Percentiles rank a stretch among this genome's conserved stretches.
These are phyloP conservation scores for Leishmania lainsoni DNA, from an alignment of 208 protist species.

Conservation along the genomic window DNA sequence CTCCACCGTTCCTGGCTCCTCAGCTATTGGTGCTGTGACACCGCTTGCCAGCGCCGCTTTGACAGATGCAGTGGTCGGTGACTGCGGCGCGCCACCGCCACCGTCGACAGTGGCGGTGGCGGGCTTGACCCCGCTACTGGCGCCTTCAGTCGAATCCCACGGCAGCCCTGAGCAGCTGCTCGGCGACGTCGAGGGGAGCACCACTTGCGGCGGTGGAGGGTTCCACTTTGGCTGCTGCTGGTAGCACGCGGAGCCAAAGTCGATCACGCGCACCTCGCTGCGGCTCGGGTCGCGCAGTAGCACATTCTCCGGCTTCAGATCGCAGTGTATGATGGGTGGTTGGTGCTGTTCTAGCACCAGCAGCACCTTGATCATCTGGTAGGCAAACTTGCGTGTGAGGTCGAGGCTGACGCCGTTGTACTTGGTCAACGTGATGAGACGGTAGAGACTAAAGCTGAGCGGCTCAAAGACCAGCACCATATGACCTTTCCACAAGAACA, in stretches of 20 bases:
- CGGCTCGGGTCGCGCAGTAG: slow-evolving; percentile 87
- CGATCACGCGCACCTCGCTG: slow-evolving; percentile 95
- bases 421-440: slow-evolving; percentile 92
- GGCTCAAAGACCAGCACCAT: slow-evolving; percentile 98
- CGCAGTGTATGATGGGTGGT: slow-evolving; percentile 97
- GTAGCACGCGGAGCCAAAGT: slow-evolving; percentile 98
- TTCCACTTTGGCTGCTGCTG: slow-evolving; percentile 33
- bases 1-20: background rate
- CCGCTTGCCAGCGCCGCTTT: background rate
- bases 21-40: background rate
- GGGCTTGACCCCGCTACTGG: background rate
- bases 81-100: background rate
- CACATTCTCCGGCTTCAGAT: slow-evolving; percentile 97
- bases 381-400: slow-evolving; percentile 93
- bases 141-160: slow-evolving; percentile 13
- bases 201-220: slow-evolving; percentile 25
- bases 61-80: slow-evolving; percentile 75
- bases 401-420: slow-evolving; percentile 90
- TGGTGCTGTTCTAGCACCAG: slow-evolving; percentile 88
- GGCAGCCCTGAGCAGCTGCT: slow-evolving; percentile 22
- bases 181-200: slow-evolving; percentile 24
- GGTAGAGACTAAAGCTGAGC: slow-evolving; percentile 96
- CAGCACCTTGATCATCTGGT: slow-evolving; percentile 93
- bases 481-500: slow-evolving; percentile 90
- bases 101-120: background rate